A percentile compares a stretch with the other conserved stretches of the same genome.
Conservation (phyloP, 495 filamentous ascomycete species). For the Trichoderma asperelloides region DNA sequence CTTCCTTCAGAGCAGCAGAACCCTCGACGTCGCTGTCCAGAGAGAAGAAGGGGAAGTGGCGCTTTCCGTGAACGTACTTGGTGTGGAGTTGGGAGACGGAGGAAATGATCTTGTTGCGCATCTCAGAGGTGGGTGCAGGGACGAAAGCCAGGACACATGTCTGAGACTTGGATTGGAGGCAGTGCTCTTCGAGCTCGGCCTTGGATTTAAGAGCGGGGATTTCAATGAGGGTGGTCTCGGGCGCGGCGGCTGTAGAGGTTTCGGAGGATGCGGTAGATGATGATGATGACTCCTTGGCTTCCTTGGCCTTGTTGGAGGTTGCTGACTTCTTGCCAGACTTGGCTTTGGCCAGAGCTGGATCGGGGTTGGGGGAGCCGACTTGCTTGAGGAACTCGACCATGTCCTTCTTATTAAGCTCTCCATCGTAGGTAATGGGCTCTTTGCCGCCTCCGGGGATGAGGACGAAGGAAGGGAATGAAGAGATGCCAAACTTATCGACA, state of each 20-base stretch:
- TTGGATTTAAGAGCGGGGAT: slow-evolving; percentile 35
- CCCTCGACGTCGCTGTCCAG: slow-evolving; percentile 56
- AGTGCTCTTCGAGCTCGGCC: slow-evolving; percentile 56
- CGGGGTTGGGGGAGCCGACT: slow-evolving; percentile 62
- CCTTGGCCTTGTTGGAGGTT: slow-evolving; percentile 25
- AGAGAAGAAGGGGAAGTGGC: slow-evolving; percentile 74
- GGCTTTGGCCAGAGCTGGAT: slow-evolving; percentile 53
- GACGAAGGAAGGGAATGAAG: slow-evolving; percentile 70
- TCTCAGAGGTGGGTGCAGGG: slow-evolving; percentile 44
- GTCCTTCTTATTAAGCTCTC: slow-evolving; percentile 76
- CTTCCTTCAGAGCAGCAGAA: slow-evolving; percentile 44
- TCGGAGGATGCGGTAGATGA: slow-evolving; percentile 28
- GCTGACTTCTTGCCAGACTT: slow-evolving; percentile 31
- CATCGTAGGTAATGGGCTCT: slow-evolving; percentile 65
- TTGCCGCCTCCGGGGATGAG: slow-evolving; percentile 62
- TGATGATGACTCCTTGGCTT: slow-evolving; percentile 16
- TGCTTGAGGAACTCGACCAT: slow-evolving; percentile 80
- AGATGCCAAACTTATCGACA: slow-evolving; percentile 64
- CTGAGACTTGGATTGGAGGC: slow-evolving; percentile 63
- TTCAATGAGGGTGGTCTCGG: slow-evolving; percentile 43
- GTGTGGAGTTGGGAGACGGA: slow-evolving; percentile 65
- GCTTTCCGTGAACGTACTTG: slow-evolving; percentile 54
- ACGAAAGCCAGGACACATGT: slow-evolving; percentile 83
- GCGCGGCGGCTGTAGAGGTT: slow-evolving; percentile 25
- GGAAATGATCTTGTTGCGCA: slow-evolving; percentile 48